Evolutionary conservation across 2,329 filamentous ascomycete genomes (phyloP).

Genomic region (Talaromyces rugulosus): DNA sequence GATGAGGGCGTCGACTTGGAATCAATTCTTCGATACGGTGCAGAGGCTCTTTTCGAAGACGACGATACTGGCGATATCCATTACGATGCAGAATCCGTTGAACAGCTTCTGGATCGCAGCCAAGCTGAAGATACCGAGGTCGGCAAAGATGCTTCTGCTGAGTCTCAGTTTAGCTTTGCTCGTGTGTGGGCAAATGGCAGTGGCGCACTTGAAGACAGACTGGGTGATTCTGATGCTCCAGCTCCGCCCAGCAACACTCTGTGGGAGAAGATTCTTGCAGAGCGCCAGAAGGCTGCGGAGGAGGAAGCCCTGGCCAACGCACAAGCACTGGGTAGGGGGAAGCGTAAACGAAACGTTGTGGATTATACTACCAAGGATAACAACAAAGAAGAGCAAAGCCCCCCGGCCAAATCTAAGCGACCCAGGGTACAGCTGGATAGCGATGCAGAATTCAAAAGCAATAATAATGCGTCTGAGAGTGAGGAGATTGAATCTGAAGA

Average conservation of each 20-base stretch:
- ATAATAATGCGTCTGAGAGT: slow-evolving; percentile 21
- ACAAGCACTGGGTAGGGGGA: slow-evolving; percentile 80
- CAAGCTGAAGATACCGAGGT: slow-evolving; percentile 68
- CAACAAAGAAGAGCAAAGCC: slow-evolving; percentile 14
- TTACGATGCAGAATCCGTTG: slow-evolving; percentile 79
- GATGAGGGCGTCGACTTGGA: slow-evolving; percentile 76
- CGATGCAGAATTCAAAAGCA: slow-evolving; percentile 30
- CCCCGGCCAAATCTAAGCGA: slow-evolving; percentile 21
- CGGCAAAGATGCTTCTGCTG: slow-evolving; percentile 61
- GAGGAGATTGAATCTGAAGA: slow-evolving; percentile 18
- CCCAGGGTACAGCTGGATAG: slow-evolving; percentile 15
- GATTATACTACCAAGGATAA: slow-evolving; percentile 19
- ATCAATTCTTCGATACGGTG: slow-evolving; percentile 81
- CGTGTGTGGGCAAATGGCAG: slow-evolving; percentile 87
- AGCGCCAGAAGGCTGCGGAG: slow-evolving; percentile 75
- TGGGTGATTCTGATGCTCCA: slow-evolving; percentile 52
- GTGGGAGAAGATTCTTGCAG: slow-evolving; percentile 85
- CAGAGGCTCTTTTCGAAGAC: slow-evolving; percentile 78
- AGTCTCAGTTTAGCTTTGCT: slow-evolving; percentile 83
- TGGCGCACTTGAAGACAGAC: slow-evolving; percentile 60
- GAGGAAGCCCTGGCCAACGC: slow-evolving; percentile 64
- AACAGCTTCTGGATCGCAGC: slow-evolving; percentile 83
- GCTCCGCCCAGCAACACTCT: slow-evolving; percentile 61
- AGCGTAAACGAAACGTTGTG: slow-evolving; percentile 62
- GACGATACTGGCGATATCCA: slow-evolving; percentile 65